Conservation (phyloP, 495 filamentous ascomycete genomes). For the Aspergillus sclerotioniger region DNA sequence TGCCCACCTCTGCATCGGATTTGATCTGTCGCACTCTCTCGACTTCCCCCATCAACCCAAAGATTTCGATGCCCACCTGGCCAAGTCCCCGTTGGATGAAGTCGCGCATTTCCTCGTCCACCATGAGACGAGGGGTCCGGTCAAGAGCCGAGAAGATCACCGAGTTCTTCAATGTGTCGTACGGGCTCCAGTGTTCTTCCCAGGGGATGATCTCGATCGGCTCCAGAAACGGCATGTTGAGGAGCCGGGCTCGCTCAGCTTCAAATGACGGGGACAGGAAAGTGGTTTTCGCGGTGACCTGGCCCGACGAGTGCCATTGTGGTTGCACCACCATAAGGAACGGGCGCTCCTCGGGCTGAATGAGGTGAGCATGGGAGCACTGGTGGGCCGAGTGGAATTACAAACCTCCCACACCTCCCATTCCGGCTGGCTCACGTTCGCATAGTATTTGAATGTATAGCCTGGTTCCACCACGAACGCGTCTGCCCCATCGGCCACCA, state of each 20-base stretch:
- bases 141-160: conserved; percentile 22
- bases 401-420: conserved; percentile 56
- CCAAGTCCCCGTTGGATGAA: conserved; percentile 51
- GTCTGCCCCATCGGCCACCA: conserved; percentile 41
- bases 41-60: conserved; percentile 44
- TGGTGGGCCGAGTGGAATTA: neutral
- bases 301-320: conserved; percentile 24
- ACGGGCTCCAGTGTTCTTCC: conserved; percentile 60
- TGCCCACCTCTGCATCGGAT: conserved; percentile 44
- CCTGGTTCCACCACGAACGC: conserved; percentile 56
- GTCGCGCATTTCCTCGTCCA: conserved; percentile 58
- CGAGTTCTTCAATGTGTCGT: conserved; percentile 40
- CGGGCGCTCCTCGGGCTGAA: conserved; percentile 52
- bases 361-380: neutral
- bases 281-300: conserved; percentile 44
- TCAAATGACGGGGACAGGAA: conserved; percentile 55
- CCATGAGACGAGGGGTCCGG: conserved; percentile 41
- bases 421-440: conserved; percentile 51
- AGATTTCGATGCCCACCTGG: conserved; percentile 45
- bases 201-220: conserved; percentile 46
- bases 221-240: conserved; percentile 49
- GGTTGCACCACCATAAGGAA: conserved; percentile 56
- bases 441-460: conserved; percentile 58
- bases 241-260: conserved; percentile 48
- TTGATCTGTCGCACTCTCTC: conserved; percentile 54